Evolutionary conservation across 1,284 basidiomycete genomes (phyloP), one percentile per base, ranked within the genome.

Genomic region (Inonotus hispidus): DNA sequence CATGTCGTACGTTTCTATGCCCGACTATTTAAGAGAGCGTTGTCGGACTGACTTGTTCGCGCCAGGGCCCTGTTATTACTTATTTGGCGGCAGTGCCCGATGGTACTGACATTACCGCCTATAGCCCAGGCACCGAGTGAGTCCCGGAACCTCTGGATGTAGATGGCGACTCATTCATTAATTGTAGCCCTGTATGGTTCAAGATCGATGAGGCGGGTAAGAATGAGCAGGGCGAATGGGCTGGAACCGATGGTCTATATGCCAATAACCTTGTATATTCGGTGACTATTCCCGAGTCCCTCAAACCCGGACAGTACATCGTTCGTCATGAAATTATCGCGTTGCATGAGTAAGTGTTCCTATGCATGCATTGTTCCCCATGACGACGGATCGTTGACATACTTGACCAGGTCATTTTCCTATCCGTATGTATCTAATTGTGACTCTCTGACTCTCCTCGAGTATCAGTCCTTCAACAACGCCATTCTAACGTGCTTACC

Each of bases 261-360:
- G 75, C 73, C 1, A 67, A 70, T 35, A 71, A 79, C 53, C 72
- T 72, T 54, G 71, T 79, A 60, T 81, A 77, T 64, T 77, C 74
- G 0, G 75, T 81, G 66, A 78, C 74, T 4, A 76, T 80, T 61
- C 79, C 79, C 7, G 66, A 73, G 2, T 78, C 72, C 50, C 69
- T 81, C 38, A 70, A 73, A 59, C 61, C 79, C 10, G 79, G 78
- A 1, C 79, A 81, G 67, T 81, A 81, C 64, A 74, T 81, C 66
- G 73, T 81, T 53, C 72, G 79, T 21, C 79, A 82, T 64, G 79
- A 81, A 64, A 78, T 80, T 25, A 59, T 63, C 19, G 61, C 61
- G 14, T 45, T 63, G 8, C 61, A 63, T 32, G 39, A 14, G 61
- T 59, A 35, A 50, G 61, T 53, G 23, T 25, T 25, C 23, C 27